Evolutionary conservation across 163 green algal genomes (phyloP).

Genomic region (Coccomyxa subellipsoidea): DNA sequence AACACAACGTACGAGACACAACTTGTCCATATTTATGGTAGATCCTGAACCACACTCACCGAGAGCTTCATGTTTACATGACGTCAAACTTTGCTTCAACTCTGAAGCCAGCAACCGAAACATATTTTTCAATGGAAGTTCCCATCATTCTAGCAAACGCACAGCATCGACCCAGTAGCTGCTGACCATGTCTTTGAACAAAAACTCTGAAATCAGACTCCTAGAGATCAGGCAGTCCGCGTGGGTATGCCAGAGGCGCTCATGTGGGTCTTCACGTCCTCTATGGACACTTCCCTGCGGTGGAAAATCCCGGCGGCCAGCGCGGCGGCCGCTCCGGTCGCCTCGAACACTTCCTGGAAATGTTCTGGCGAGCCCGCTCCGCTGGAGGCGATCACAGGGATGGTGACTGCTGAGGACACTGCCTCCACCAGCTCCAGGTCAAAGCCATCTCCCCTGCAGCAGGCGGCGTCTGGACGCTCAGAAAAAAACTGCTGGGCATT

Average conservation of each 20-base stretch:
- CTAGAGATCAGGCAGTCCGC: slow-evolving; percentile 22
- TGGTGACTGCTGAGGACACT: slow-evolving; percentile 87
- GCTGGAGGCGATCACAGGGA: slow-evolving; percentile 95
- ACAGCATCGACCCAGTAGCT: background rate
- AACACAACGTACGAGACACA: too few relatives aligned
- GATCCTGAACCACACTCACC: too few relatives aligned
- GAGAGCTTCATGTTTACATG: too few relatives aligned
- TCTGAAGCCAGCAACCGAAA: too few relatives aligned
- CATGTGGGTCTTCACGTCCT: slow-evolving; percentile 91
- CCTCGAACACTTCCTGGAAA: slow-evolving; percentile 91
- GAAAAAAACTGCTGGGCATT: too few relatives aligned
- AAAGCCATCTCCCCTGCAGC: slow-evolving; percentile 69
- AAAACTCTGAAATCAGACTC: background rate
- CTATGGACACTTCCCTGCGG: slow-evolving; percentile 82
- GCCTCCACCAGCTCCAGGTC: slow-evolving; percentile 85
- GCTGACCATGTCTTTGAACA: background rate
- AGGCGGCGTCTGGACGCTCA: background rate
- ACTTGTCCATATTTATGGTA: too few relatives aligned
- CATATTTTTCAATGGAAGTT: too few relatives aligned
- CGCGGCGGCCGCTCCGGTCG: slow-evolving; percentile 80
- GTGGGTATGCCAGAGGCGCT: slow-evolving; percentile 67
- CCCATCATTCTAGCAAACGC: too few relatives aligned
- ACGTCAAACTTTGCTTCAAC: too few relatives aligned
- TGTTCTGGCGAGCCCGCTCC: slow-evolving; percentile 88
- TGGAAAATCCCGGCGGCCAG: slow-evolving; percentile 99